Base-by-base conservation (phyloP, 768 basidiomycete genomes). In the Collybia sp. region DNA sequence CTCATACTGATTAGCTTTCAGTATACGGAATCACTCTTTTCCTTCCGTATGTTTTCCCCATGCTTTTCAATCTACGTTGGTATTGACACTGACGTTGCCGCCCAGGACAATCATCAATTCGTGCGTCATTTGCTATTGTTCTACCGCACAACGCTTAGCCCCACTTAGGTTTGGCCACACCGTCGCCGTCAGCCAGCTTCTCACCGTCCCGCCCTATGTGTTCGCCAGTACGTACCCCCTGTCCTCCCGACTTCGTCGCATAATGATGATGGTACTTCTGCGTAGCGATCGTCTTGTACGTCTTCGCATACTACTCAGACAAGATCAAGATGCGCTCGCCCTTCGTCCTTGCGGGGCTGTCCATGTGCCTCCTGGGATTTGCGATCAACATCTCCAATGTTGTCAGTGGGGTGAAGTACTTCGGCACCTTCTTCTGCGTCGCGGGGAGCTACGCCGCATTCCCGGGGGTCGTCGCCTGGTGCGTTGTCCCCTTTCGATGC, bases 21-120 rank as follows among this genome's bases (percentile, higher is more conserved):
- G 83, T 84, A 2, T 84, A 81, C 53, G 84, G 83, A 2, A 83
- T 84, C 40, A 83, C 84, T 0, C 64, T 85, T 18, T 87, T 87
- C 69, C 63, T 85, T 25, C 83, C 83, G 79, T 85, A 57, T 55
- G 83, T 72, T 16, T 6, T 33, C n/a, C n/a, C 5, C 31, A 13
- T 6, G 25, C 31, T 32, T 39, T 9, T 33, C n/a, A 51, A 8
- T 52, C 5, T 18, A 25, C 17, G n/a, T 15, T 42, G 33, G 9
- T 19, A 17, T 11, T 13, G 25, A 18, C 32, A 20, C n/a, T 43
- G 17, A 45, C 12, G 1, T 44, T 16, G 44, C 9, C 31, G 19
- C 32, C 19, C 39, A 84, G 82, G 37, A 77, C 80, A 2, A 84
- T 84, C 35, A 83, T 85, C 60, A 68, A 70, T 17, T 62, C 63